These are phyloP conservation scores for Sporisorium scitamineum DNA, from an alignment of 1,284 basidiomycete species.

Conservation along the genomic window DNA sequence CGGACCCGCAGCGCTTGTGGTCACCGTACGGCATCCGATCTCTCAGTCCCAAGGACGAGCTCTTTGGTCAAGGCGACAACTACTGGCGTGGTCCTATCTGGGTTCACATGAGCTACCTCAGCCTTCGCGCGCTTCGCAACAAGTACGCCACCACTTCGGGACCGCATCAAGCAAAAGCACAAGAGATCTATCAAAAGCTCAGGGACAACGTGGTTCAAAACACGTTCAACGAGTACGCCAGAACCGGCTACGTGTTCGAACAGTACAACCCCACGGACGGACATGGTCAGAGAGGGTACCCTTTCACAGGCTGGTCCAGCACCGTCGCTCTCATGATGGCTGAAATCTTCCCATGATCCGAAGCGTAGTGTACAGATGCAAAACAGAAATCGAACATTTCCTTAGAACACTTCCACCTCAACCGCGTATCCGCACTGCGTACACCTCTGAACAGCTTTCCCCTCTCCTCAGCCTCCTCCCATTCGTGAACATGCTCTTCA, in stretches of 20 bases:
- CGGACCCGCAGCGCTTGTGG: slow-evolving; percentile 86
- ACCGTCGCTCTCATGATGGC: slow-evolving; percentile 66
- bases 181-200: slow-evolving; percentile 82
- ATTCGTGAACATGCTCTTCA: slow-evolving; percentile 62
- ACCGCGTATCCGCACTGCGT: slow-evolving; percentile 55
- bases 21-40: slow-evolving; percentile 88
- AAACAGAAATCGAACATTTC: slow-evolving; percentile 1
- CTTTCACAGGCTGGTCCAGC: slow-evolving; percentile 65
- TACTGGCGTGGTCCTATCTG: slow-evolving; percentile 97
- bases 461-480: slow-evolving; percentile 44
- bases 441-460: slow-evolving; percentile 52
- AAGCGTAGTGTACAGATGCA: background rate
- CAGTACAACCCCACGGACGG: slow-evolving; percentile 89
- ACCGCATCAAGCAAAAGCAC: slow-evolving; percentile 80
- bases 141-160: slow-evolving; percentile 83
- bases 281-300: slow-evolving; percentile 80
- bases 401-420: slow-evolving; percentile 58
- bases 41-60: slow-evolving; percentile 83
- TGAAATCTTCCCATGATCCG: slow-evolving; percentile 56
- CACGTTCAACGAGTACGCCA: slow-evolving; percentile 88
- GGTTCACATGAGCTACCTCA: slow-evolving; percentile 95
- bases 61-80: slow-evolving; percentile 90
- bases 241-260: slow-evolving; percentile 95
- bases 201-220: slow-evolving; percentile 86
- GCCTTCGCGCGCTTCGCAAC: slow-evolving; percentile 81